These are phyloP conservation scores for Trapa incisa DNA, from an alignment of 345 rosid genomes.

Conservation along the genomic window DNA sequence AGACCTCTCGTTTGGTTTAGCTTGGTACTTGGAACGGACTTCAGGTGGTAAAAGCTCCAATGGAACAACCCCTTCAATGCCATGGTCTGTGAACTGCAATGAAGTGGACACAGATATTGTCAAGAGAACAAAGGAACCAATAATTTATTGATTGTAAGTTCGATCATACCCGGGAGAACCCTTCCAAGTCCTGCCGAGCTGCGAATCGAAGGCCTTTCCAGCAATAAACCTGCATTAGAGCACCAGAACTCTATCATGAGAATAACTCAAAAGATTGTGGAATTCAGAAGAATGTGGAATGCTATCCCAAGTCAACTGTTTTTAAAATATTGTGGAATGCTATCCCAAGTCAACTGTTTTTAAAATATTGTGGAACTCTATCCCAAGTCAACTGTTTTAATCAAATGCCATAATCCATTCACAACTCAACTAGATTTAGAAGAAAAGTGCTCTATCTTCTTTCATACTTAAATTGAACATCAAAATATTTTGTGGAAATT, in stretches of 20 bases:
- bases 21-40: constrained; percentile 72
- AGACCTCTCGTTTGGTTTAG: constrained; percentile 71
- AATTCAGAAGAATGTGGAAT: too few relatives aligned
- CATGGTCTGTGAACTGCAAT: constrained; percentile 83
- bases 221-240: constrained; percentile 66
- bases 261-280: not conserved
- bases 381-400: not conserved
- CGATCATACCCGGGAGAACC: constrained; percentile 70
- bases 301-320: too few relatives aligned
- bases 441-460: not conserved
- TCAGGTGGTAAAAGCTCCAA: constrained; percentile 68
- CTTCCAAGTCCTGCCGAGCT: constrained; percentile 95
- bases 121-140: not conserved
- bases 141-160: not conserved
- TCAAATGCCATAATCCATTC: not conserved
- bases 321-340: too few relatives aligned
- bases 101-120: not conserved
- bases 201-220: constrained; percentile 95
- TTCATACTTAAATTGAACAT: not conserved
- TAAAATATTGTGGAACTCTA: too few relatives aligned
- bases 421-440: not conserved
- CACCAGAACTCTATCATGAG: not conserved
- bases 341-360: too few relatives aligned
- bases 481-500: not conserved
- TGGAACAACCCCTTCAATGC: constrained; percentile 96